Percentiles rank a stretch among this genome's conserved stretches.
Evolutionary conservation across 495 filamentous ascomycete genomes (phyloP).

Genomic region (Hypoxylon lenormandii): DNA sequence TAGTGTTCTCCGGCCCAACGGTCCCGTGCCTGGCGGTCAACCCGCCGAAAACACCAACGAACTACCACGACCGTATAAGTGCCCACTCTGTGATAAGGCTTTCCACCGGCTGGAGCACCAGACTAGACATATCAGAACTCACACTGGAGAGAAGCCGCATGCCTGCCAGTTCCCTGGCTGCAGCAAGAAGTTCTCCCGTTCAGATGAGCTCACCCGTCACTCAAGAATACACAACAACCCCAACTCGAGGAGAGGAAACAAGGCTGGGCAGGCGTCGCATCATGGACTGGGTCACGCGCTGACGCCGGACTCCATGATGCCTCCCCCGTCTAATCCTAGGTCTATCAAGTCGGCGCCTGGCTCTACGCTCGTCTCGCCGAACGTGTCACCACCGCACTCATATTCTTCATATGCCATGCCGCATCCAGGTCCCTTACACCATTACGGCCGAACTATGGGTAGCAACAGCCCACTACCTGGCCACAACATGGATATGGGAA

Average conservation of each 20-base stretch:
- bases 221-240: constrained; percentile 99
- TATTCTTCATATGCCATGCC: constrained; percentile 80
- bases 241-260: constrained; percentile 93
- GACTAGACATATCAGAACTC: constrained; percentile 95
- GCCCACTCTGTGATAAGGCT: constrained; percentile 96
- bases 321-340: constrained; percentile 77
- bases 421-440: constrained; percentile 69
- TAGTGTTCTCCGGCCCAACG: constrained; percentile 77
- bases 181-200: constrained; percentile 96
- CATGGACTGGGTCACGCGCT: constrained; percentile 53
- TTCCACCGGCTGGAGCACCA: constrained; percentile 99
- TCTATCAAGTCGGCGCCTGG: constrained; percentile 83
- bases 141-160: constrained; percentile 98
- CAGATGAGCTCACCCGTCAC: constrained; percentile 95
- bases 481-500: constrained; percentile 79
- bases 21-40: constrained; percentile 69
- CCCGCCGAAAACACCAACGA: constrained; percentile 69
- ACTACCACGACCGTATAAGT: constrained; percentile 96
- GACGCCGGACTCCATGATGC: constrained; percentile 72
- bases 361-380: constrained; percentile 89
- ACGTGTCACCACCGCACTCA: constrained; percentile 94
- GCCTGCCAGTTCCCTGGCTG: constrained; percentile 93
- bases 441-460: constrained; percentile 70
- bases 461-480: constrained; percentile 56
- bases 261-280: constrained; percentile 67